Conservation (phyloP, 176 grass and related monocot genomes). For the Puccinellia tenuiflora region DNA sequence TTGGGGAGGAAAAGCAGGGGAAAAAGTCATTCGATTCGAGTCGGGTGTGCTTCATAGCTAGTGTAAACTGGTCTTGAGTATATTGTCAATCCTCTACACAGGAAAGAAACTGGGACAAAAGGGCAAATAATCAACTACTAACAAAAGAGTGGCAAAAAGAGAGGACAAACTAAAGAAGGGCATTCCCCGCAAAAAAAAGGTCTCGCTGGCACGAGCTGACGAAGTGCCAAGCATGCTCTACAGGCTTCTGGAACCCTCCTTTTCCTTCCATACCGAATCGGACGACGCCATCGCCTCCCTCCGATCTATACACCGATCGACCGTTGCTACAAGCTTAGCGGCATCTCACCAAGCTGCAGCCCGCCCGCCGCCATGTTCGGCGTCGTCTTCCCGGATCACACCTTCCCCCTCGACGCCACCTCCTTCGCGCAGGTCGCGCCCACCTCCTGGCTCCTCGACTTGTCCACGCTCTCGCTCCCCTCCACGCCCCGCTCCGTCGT, state of each 20-base stretch:
- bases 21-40: too few species aligned
- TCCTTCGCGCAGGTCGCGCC: conserved; percentile 71
- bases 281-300: neutral
- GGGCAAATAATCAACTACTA: too few species aligned
- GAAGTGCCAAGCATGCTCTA: neutral
- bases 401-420: conserved; percentile 69
- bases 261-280: neutral
- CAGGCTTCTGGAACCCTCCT: conserved; percentile 31
- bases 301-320: neutral
- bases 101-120: too few species aligned
- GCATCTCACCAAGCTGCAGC: neutral
- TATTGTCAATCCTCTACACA: too few species aligned
- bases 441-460: conserved; percentile 75
- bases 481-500: conserved; percentile 46
- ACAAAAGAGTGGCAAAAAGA: too few species aligned
- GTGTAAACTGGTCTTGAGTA: too few species aligned
- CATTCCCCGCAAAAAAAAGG: too few species aligned
- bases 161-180: too few species aligned
- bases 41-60: too few species aligned
- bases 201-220: neutral
- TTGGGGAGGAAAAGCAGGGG: too few species aligned
- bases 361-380: conserved; percentile 57
- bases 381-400: conserved; percentile 81
- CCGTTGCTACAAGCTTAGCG: neutral
- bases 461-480: conserved; percentile 40